Evolutionary conservation across 176 grass and related monocot species (phyloP), one percentile per base, ranked within the genome.

Genomic region (Thinopyrum elongatum): DNA sequence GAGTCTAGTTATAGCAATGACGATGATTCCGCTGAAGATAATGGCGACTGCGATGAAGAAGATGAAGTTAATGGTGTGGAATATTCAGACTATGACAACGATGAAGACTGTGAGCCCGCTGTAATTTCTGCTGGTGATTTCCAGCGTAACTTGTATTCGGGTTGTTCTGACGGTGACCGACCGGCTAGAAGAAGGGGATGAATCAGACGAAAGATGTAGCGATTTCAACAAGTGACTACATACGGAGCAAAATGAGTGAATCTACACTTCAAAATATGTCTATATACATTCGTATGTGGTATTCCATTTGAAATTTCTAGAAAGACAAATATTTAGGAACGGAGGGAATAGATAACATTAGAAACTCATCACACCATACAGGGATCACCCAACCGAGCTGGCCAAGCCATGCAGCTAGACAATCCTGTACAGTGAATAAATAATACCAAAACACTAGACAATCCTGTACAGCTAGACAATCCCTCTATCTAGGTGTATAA

Each of bases 11-110:
- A 72, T 3, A 44, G 81, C 10, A 67, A 61, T 4, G 72, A 70
- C 47, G 74, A 57, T 34, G 80, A 89, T 27, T n/a, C 76, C 15
- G 71, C 68, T 25, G 89, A 86, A 51, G 83, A 84, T 19, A 74
- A 80, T 11, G 70, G 26, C 23, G 57, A 89, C 26, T 80, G 44
- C 57, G 26, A 13, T 22, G 59, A 70, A 38, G 86, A 77, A 15
- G 44, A 85, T 1, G 75, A 82, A 35, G 80, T 59, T 15, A 65
- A 78, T 2, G 60, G 55, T 4, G 35, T 66, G 29, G 79, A 78
- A 38, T 8, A 19, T 64, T 79, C 81, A 12, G 64, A 59, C 36
- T 42, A 65, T 21, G 27, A 70, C 6, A 63, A 73, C 5, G 35
- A 88, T 6, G 59, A 65, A 26, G 73, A 76, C 31, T 26, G 30